Percentiles rank a stretch among this genome's conserved stretches.
Conservation (phyloP, 768 basidiomycete species). For the Serendipita sp. region DNA sequence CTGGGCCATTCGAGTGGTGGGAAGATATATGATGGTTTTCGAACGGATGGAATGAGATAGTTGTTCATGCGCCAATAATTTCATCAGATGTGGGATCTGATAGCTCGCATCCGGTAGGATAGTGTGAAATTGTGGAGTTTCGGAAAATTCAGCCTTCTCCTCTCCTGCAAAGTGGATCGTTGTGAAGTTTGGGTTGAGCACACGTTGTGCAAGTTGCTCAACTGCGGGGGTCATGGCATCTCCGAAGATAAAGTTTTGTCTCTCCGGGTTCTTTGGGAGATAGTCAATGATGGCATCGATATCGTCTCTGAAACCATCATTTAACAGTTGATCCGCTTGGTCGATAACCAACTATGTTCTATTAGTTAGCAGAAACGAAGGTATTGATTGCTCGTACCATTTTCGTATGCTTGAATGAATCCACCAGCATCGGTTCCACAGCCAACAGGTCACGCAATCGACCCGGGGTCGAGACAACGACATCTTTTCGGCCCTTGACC, state of each 20-base stretch:
- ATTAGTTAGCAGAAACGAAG: slow-evolving; percentile 8
- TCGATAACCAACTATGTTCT: slow-evolving; percentile 62
- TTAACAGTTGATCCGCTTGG: slow-evolving; percentile 80
- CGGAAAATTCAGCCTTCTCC: slow-evolving; percentile 45
- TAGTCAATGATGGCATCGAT: slow-evolving; percentile 52
- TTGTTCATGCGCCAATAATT: slow-evolving; percentile 79
- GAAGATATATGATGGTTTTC: slow-evolving; percentile 70
- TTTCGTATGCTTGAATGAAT: slow-evolving; percentile 37
- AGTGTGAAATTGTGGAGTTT: slow-evolving; percentile 73
- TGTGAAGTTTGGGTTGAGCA: slow-evolving; percentile 42
- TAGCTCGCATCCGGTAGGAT: slow-evolving; percentile 46
- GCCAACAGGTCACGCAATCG: slow-evolving; percentile 59
- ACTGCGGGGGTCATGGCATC: slow-evolving; percentile 68
- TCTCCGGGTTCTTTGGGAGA: slow-evolving; percentile 43
- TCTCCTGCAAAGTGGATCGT: slow-evolving; percentile 60
- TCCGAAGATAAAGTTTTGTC: slow-evolving; percentile 88
- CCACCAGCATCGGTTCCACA: slow-evolving; percentile 37
- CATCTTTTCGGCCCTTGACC: slow-evolving; percentile 47
- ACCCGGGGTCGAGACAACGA: slow-evolving; percentile 85
- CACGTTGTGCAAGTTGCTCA: slow-evolving; percentile 46
- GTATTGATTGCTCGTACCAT: slow-evolving; percentile 29
- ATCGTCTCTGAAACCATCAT: slow-evolving; percentile 85
- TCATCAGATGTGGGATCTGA: slow-evolving; percentile 64
- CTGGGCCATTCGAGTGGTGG: slow-evolving; percentile 73
- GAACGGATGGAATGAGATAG: slow-evolving; percentile 45